phyloP scores from a whole-genome alignment of 2,329 filamentous ascomycete species.

The Cercospora canescens region DNA sequence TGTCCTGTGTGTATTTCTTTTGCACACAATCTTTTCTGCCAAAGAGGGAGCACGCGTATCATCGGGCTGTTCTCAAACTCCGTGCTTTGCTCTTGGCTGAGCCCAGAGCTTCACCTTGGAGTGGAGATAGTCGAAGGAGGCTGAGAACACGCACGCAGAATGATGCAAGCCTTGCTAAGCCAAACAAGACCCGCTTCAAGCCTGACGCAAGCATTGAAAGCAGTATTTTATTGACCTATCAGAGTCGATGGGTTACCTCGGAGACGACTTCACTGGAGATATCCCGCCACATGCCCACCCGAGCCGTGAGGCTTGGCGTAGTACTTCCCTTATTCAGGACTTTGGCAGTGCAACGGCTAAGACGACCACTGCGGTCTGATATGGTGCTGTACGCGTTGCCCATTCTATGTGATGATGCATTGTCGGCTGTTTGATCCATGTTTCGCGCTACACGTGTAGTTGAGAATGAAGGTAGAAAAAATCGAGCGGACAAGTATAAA shows the following conservation, averaged over 20 bases:
- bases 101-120: neutral
- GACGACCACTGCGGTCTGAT: neutral
- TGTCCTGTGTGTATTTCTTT: no score
- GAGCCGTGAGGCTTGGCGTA: neutral
- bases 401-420: no score
- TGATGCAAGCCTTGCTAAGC: neutral
- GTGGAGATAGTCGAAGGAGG: neutral
- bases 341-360: no score
- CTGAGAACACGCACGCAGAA: neutral
- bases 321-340: no score
- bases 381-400: neutral
- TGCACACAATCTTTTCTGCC: no score
- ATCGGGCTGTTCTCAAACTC: no score
- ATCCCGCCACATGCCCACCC: neutral
- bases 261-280: neutral
- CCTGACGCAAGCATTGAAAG: neutral
- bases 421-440: neutral
- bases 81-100: neutral
- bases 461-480: neutral
- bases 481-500: neutral
- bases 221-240: neutral
- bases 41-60: no score
- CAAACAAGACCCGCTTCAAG: neutral
- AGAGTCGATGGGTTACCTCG: neutral
- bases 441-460: neutral